These are phyloP conservation scores for Papiliotrema fonsecae DNA, from an alignment of 1,284 basidiomycete species.

Conservation along the genomic window DNA sequence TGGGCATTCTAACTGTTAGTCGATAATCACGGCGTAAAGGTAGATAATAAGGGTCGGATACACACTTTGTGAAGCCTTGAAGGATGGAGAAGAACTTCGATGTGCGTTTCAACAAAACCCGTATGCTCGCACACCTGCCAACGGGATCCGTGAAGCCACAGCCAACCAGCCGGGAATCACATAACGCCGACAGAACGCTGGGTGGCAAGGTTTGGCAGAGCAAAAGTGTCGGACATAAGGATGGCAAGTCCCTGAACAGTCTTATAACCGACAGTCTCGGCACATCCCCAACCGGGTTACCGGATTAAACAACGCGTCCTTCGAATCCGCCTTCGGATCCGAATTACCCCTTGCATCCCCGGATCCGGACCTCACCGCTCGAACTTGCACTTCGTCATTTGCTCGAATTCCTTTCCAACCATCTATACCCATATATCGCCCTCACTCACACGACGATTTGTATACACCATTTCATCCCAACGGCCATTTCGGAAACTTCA, in stretches of 20 bases:
- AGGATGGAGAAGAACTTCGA: conserved; percentile 14
- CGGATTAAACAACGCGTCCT: too few relatives aligned
- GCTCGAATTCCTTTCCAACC: too few relatives aligned
- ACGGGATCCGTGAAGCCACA: not conserved
- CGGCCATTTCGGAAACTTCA: conserved; percentile 39
- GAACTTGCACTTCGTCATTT: too few relatives aligned
- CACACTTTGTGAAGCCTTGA: conserved; percentile 29
- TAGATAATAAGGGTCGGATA: not conserved
- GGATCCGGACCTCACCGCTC: too few relatives aligned
- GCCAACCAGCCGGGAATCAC: not conserved
- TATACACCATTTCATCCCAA: conserved; percentile 4
- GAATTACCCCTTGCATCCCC: too few relatives aligned
- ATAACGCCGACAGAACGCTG: not conserved
- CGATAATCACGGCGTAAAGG: not conserved
- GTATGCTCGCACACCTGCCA: not conserved
- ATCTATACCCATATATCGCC: too few relatives aligned
- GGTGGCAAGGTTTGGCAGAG: conserved; percentile 6
- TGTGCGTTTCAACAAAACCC: not conserved
- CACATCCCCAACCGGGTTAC: too few relatives aligned
- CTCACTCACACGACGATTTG: not conserved
- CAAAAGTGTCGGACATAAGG: conserved; percentile 3
- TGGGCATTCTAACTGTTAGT: conserved; percentile 63
- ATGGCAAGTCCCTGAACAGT: not conserved
- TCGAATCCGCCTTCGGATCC: too few relatives aligned
- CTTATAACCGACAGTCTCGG: not conserved